Evolutionary conservation across 371 early-diverging fungal species (phyloP), one percentile per base, ranked within the genome.

Genomic region (Mucor piriformis): DNA sequence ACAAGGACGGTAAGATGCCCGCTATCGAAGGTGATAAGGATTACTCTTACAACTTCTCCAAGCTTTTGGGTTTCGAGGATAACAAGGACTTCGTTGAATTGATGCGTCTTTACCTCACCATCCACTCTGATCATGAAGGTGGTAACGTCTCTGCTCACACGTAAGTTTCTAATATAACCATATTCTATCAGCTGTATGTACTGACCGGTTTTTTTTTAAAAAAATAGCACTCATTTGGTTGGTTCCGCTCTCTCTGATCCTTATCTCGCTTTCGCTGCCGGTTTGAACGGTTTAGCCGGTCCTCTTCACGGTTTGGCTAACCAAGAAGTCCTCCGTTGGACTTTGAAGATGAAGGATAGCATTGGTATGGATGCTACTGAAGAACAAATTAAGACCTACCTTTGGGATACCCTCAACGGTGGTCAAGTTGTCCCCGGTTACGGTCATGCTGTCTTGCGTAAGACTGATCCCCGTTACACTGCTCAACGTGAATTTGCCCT

Each of bases 71-170:
- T 59, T 97, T 84, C 85, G 87, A 84, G 35, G 85, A 91, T 62
- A 92, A 89, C 82, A 72, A 83, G 74, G 88, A 91, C 70, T 98
- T 98, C 77, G 84, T 92, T 61, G 97, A 98, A 77, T 88, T 98
- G 72, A 93, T 98, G 94, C 93, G 98, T 68, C 84, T 98, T 60
- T 98, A 98, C 88, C 84, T 98, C 73, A 94, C 95, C 76, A 97
- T 98, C 77, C 99, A 98, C 93, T 94, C 96, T 68, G 99, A 98
- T 81, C 99, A 98, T 89, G 99, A 98, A 87, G 99, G 99, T 82
- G 99, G 99, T 67, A 98, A 98, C 82, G 99, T 97, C 81, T 95
- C 89, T 52, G 94, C 94, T 58, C 92, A 90, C 82, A 90, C 93
- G 76, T 90, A 89, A 69, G 77, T 71, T 15, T 24, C 33, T 52